A percentile compares a stretch with the other conserved stretches of the same genome.
Evolutionary conservation across 169 alveolate species (phyloP).

Genomic region (Plasmodium malariae): DNA sequence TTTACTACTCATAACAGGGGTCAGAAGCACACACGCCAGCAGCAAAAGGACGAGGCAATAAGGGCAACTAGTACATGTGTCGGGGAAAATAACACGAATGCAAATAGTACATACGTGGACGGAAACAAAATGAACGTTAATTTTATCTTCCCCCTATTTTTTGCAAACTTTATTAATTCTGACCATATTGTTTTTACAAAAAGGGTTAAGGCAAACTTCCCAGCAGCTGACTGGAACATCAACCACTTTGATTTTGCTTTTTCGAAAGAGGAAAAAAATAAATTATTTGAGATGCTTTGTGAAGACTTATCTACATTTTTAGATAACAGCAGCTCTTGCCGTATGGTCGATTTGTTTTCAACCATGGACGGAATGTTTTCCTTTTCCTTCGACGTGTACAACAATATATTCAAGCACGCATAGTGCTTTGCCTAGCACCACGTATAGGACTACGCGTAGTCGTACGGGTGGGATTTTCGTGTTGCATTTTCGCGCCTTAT

Average conservation of each 20-base stretch:
- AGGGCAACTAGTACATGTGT: too few species aligned
- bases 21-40: too few species aligned
- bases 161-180: constrained; percentile 39
- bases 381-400: constrained; percentile 34
- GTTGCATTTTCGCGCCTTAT: too few species aligned
- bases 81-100: too few species aligned
- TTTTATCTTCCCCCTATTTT: constrained; percentile 39
- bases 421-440: too few species aligned
- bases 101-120: not conserved
- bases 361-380: constrained; percentile 15
- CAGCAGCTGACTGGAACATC: constrained; percentile 35
- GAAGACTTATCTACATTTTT: not conserved
- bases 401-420: constrained; percentile 12
- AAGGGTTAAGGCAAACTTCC: constrained; percentile 28
- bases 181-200: constrained; percentile 59
- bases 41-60: too few species aligned
- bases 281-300: constrained; percentile 40
- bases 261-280: constrained; percentile 26
- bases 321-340: not conserved
- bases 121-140: constrained; percentile 18
- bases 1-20: too few species aligned
- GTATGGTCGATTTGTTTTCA: not conserved
- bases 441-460: too few species aligned
- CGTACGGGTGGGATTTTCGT: too few species aligned
- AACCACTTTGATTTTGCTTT: constrained; percentile 16